Base-by-base conservation (phyloP, 2,329 filamentous ascomycete species). In the Talaromyces sp. region DNA sequence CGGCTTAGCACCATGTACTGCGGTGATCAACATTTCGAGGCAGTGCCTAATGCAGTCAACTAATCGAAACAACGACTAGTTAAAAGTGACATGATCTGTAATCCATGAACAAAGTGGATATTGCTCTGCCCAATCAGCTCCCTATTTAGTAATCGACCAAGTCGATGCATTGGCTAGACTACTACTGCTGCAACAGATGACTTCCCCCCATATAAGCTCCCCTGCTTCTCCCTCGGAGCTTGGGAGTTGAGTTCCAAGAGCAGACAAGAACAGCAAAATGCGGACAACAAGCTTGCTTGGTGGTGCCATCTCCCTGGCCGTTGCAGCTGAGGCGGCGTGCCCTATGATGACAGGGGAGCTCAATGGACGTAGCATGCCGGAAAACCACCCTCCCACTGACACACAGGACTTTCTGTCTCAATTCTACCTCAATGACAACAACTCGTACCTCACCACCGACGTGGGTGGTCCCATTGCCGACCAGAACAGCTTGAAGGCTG, bases 381-480 rank as follows among this genome's bases (percentile, higher is more conserved):
- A 52, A 5, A 61, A 58, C 32, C 50, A 58, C 26, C 50, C 59
- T 38, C 59, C 55, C 35, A n/a, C 38, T 19, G 41, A 43, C 13
- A 75, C 73, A 0, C 75, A 78, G 52, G 66, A 75, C 10, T 79
- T 77, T 56, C 65, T 82, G 62, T 71, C 77, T 51, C 71, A 77
- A 50, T 80, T 78, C 64, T 75, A 76, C 24, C 67, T 80, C 5
- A 80, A 87, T 61, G 85, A 88, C 64, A 78, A 77, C 52, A 70
- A 81, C 35, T 77, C 78, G 2, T 87, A 76, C 70, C 70, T 88
- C 65, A 91, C 88, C 0, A 84, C 83, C 29, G 88, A 90, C 68
- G 84, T 84, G 26, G 89, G 88, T 11, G 86, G 84, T 0, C 87
- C 87, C 0, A 86, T 91, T 46, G 79, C 79, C 53, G 88, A 91